These are phyloP conservation scores for Prototheca wickerhamii DNA, from an alignment of 163 green algal species.

Conservation along the genomic window DNA sequence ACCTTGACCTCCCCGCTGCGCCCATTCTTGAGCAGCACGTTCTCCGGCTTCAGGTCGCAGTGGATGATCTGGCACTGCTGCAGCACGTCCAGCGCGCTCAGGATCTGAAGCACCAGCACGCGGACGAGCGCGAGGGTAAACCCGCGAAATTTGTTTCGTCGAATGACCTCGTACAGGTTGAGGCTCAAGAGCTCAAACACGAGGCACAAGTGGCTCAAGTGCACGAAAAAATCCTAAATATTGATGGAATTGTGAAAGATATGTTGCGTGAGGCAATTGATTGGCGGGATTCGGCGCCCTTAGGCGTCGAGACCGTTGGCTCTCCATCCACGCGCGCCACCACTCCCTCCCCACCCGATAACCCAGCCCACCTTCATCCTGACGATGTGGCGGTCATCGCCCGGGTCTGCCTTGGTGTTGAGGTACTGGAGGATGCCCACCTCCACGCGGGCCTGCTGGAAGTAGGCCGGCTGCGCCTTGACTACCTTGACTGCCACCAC, in stretches of 20 bases:
- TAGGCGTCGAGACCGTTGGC: too few relatives aligned
- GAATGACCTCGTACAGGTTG: conserved; percentile 98
- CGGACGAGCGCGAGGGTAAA: conserved; percentile 78
- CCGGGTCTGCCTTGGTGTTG: conserved; percentile 77
- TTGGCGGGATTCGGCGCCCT: too few relatives aligned
- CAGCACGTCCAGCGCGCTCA: conserved; percentile 71
- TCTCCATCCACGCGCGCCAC: background rate
- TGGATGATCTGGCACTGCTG: conserved; percentile 82
- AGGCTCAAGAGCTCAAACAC: conserved; percentile 93
- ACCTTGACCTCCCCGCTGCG: conserved; percentile 72
- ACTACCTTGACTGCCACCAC: conserved; percentile 82
- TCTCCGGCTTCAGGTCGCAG: conserved; percentile 90
- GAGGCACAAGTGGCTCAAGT: conserved; percentile 90
- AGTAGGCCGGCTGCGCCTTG: conserved; percentile 97
- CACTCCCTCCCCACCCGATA: background rate
- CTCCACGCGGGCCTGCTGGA: conserved; percentile 89
- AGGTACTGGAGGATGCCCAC: conserved; percentile 90
- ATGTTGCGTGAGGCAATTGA: background rate
- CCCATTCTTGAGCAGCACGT: conserved; percentile 47
- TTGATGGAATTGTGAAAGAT: background rate
- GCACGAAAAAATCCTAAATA: conserved; percentile 79
- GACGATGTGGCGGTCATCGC: conserved; percentile 83
- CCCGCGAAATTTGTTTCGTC: conserved; percentile 87
- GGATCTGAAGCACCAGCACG: conserved; percentile 72
- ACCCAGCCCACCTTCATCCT: conserved; percentile 47